Evolutionary conservation across 208 protist genomes (phyloP), one percentile per base, ranked within the genome.

Genomic region (Wallacemonas sp.): DNA sequence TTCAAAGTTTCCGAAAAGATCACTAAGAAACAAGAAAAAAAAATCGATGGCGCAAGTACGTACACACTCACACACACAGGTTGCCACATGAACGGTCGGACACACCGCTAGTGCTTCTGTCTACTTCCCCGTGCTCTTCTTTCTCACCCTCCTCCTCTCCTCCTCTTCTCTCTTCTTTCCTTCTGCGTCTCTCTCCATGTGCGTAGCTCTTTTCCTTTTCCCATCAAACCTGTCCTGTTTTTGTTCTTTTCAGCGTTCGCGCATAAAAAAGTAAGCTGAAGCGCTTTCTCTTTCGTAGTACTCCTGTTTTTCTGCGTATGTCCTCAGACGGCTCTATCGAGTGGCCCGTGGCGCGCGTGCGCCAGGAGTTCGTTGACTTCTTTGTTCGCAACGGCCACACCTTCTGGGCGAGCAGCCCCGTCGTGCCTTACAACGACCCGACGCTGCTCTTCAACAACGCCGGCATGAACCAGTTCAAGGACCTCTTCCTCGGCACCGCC

Each of bases 401-500:
- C 9, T 97, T 98, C 70, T 85, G 96, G 32, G 81, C 81, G 44
- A 98, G 95, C 47, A 97, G 90, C 56, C 71, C 90, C 11, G 96
- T 99, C 1, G 92, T 99, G 14, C 98, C 98, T 3, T 76, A 91
- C 44, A 84, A 99, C 65, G 98, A 99, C 85, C 97, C 97, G 8
- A 99, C 98, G 1, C 91, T 99, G 19, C 90, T 99, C 27, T 99
- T 99, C 74, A 92, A 90, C 70, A 99, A 99, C 70, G 97, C 98
- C 5, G 98, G 98, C 41, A 98, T 98, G 94, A 98, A 97, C 65
- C 92, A 98, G 82, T 99, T 98, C 85, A 99, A 99, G 84, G 82
- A 87, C 26, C 89, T 99, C 52, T 99, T 99, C 72, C 84, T 99
- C 8, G 98, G 98, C 36, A 95, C 89, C 12, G 96, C 84, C 2